A percentile compares a stretch with the other conserved stretches of the same genome.
Evolutionary conservation across 78 protist species (phyloP).

Genomic region (Dictyostelium discoideum): DNA sequence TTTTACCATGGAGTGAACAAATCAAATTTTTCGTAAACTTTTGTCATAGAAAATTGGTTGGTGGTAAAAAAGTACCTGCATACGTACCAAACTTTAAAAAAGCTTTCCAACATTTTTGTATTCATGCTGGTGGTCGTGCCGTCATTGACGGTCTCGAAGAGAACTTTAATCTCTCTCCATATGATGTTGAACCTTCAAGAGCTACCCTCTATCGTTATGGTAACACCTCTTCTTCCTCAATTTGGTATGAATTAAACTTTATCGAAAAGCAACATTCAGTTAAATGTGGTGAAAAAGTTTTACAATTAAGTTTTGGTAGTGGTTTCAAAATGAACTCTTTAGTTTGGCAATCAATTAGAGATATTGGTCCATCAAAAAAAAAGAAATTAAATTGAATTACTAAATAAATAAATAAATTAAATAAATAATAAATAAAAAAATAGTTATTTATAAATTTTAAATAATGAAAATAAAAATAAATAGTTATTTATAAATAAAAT

Average conservation of each 20-base stretch:
- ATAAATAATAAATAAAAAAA: not conserved
- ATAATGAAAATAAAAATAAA: too few species aligned
- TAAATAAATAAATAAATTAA: not conserved
- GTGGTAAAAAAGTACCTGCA: slow-evolving; percentile 9
- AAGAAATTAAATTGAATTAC: not conserved
- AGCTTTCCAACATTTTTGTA: slow-evolving; percentile 89
- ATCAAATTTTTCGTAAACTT: slow-evolving; percentile 80
- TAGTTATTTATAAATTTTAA: too few species aligned
- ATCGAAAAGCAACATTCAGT: slow-evolving; percentile 76
- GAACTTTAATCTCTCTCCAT: slow-evolving; percentile 69
- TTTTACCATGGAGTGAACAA: slow-evolving; percentile 91
- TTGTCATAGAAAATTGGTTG: slow-evolving; percentile 53
- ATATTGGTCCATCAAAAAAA: not conserved
- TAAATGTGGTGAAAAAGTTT: slow-evolving; percentile 77
- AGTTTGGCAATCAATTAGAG: slow-evolving; percentile 83
- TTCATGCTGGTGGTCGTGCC: slow-evolving; percentile 95
- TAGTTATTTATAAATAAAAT: too few species aligned
- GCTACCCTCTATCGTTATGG: slow-evolving; percentile 90
- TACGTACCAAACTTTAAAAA: slow-evolving; percentile 91
- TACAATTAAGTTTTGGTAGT: slow-evolving; percentile 88
- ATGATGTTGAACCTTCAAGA: slow-evolving; percentile 91
- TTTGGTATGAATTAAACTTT: slow-evolving; percentile 90
- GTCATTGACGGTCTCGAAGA: slow-evolving; percentile 90
- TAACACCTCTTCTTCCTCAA: slow-evolving; percentile 84
- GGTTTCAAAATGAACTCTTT: slow-evolving; percentile 89